Evolutionary conservation across 2,329 filamentous ascomycete species (phyloP).

Genomic region (Coniochaeta sp.): DNA sequence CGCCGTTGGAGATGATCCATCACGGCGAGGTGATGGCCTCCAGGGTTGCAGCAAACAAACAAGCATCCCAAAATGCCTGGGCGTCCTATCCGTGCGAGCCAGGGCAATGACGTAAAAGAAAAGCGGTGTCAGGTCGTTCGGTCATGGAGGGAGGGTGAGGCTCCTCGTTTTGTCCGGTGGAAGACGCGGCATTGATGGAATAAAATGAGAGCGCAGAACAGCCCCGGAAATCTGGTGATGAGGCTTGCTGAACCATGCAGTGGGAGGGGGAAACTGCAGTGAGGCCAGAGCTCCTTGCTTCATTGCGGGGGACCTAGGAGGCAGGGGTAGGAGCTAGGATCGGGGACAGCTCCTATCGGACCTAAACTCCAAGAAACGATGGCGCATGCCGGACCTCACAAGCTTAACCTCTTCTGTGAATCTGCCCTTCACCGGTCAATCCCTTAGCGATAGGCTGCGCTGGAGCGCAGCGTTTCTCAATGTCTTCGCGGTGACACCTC

Average conservation of each 20-base stretch:
- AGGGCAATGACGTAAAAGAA: neutral
- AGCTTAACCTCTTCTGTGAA: neutral
- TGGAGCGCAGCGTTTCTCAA: neutral
- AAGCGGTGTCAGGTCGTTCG: neutral
- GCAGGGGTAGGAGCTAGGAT: neutral
- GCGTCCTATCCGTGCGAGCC: neutral
- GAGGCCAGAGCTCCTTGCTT: constrained; percentile 13
- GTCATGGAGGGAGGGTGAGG: neutral
- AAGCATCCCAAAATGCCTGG: neutral
- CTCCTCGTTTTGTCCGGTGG: constrained; percentile 10
- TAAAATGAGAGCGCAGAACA: constrained; percentile 9
- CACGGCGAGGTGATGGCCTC: neutral
- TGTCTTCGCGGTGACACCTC: neutral
- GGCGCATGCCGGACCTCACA: neutral
- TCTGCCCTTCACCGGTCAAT: neutral
- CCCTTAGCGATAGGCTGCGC: neutral
- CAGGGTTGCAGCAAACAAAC: neutral
- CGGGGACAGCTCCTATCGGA: neutral
- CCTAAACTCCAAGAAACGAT: neutral
- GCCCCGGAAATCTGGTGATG: constrained; percentile 5
- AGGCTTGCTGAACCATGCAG: constrained; percentile 9
- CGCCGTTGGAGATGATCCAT: neutral
- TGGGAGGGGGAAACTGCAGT: neutral
- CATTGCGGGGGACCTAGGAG: constrained; percentile 14
- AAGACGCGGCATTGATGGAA: constrained; percentile 16